These are phyloP conservation scores for Manihot esculenta DNA, from an alignment of 441 rosid species.

Conservation along the genomic window DNA sequence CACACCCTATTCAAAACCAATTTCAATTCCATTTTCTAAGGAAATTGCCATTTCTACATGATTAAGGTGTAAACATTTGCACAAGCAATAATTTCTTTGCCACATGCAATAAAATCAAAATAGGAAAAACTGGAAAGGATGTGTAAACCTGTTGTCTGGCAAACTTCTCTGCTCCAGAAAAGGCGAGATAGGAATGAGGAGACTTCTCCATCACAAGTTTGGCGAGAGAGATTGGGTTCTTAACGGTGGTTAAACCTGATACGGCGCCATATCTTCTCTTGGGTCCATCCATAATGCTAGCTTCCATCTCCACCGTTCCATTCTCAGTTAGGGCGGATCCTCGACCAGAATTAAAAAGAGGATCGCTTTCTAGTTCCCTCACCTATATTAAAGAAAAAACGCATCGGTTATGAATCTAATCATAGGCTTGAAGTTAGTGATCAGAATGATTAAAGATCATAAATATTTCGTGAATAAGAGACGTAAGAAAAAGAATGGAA, in stretches of 20 bases:
- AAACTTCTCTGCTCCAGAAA: conserved; percentile 85
- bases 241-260: conserved; percentile 80
- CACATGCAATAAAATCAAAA: too few species aligned
- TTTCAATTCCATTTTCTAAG: not conserved
- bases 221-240: conserved; percentile 86
- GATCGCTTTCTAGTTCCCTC: conserved; percentile 82
- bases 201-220: conserved; percentile 95
- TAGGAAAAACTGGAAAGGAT: not conserved
- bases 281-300: conserved; percentile 92
- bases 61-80: too few species aligned
- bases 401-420: too few species aligned
- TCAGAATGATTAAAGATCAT: too few species aligned
- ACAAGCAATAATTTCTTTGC: too few species aligned
- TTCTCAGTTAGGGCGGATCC: conserved; percentile 90
- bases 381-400: conserved; percentile 37
- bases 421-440: too few species aligned
- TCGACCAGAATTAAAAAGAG: conserved; percentile 87
- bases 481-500: not conserved
- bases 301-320: conserved; percentile 97
- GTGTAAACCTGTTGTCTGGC: conserved; percentile 65
- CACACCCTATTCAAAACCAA: conserved; percentile 47
- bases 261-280: conserved; percentile 90
- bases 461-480: too few species aligned
- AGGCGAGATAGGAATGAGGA: conserved; percentile 90
- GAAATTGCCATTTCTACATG: not conserved